Conservation (phyloP, 805 yeast species). For the Nakazawaea ishiwadae region DNA sequence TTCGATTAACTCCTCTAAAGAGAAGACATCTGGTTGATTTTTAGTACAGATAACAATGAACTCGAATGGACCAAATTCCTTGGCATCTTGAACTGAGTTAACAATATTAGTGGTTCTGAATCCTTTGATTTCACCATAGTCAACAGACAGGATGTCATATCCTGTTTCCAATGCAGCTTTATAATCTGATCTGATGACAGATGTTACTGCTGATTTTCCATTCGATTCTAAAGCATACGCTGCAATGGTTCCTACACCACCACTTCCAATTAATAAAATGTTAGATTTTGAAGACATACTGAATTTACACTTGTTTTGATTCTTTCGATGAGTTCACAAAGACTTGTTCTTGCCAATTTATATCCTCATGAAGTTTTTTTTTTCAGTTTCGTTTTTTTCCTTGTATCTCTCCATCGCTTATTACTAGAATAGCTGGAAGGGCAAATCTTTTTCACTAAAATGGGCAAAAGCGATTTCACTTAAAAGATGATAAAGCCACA, state of each 20-base stretch:
- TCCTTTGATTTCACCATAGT: slow-evolving; percentile 49
- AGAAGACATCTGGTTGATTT: slow-evolving; percentile 58
- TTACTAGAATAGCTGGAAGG: no score
- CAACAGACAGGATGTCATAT: slow-evolving; percentile 53
- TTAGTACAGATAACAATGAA: slow-evolving; percentile 59
- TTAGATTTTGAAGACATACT: slow-evolving; percentile 25
- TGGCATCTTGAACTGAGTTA: slow-evolving; percentile 42
- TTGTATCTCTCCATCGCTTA: no score
- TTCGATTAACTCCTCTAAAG: slow-evolving; percentile 32
- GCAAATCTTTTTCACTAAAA: no score
- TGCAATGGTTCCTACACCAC: slow-evolving; percentile 82
- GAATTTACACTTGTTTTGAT: no score
- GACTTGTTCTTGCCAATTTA: not conserved
- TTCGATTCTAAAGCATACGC: slow-evolving; percentile 55
- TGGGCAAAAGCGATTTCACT: no score
- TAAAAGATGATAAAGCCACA: no score
- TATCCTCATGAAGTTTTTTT: no score
- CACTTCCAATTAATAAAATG: slow-evolving; percentile 70
- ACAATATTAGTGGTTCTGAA: slow-evolving; percentile 50
- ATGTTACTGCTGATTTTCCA: slow-evolving; percentile 48
- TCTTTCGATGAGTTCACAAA: not conserved
- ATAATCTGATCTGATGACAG: slow-evolving; percentile 65
- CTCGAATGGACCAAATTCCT: slow-evolving; percentile 39
- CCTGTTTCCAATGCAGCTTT: slow-evolving; percentile 47
- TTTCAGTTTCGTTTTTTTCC: no score